Evolutionary conservation across 495 filamentous ascomycete genomes (phyloP), one percentile per base, ranked within the genome.

Genomic region (Neurospora africana): DNA sequence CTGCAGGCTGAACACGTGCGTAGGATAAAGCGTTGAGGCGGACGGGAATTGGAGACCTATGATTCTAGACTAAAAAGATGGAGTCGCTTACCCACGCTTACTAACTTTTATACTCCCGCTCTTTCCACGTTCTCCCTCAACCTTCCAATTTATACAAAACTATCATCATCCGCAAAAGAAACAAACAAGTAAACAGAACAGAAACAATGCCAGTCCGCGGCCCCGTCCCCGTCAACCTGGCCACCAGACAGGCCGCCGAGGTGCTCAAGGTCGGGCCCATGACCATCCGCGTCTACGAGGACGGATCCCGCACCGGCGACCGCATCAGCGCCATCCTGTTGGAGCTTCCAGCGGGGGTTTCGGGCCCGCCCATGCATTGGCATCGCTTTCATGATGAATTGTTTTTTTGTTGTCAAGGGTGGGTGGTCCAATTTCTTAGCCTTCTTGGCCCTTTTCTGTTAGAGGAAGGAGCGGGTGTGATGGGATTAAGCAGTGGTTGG

Each of bases 351-450:
- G 78, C 85, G 0, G 80, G 80, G 1, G 82, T 81, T 15, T 76
- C 82, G 5, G 87, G 85, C 5, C 87, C 86, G 11, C 79, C 78
- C 1, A 76, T 80, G 77, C 79, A 81, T 47, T 81, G 81, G 79
- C 78, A 80, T 69, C 74, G 78, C 1, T 80, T 87, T 81, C 87
- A 88, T 77, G 85, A 88, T 73, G 85, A 88, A 79, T 81, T 84
- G 37, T 89, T 88, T 79, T 79, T 78, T 87, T 53, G 78, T 87
- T 33, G 87, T 82, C 7, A 80, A 84, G 65, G 86, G 86, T 75
- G 78, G 72, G 21, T 75, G 79, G 13, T 30, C 17, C 8, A 3
- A 8, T 37, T 13, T 27, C 11, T 35, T n/a, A 6, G 5, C 8
- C 17, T 5, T 40, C 15, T 40, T 39, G 38, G 38, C 13, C 38